Evolutionary conservation across 441 rosid genomes (phyloP).

Genomic region (Gossypium gossypioides): DNA sequence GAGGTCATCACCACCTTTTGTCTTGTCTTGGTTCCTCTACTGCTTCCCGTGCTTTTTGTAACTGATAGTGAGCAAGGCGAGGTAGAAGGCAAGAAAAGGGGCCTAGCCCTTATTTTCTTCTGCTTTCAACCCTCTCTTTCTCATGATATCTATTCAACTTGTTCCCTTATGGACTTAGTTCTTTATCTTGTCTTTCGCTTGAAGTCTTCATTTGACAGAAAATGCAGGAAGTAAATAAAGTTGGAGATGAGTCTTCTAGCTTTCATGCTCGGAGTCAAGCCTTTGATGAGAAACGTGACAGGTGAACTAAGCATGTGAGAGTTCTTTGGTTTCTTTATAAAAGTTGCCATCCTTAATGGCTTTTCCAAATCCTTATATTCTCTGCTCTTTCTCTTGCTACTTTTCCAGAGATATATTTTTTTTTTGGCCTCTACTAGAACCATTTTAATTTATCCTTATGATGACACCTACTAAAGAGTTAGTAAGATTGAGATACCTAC

Average conservation of each 20-base stretch:
- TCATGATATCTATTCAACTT: neutral
- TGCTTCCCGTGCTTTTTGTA: slow-evolving; percentile 17
- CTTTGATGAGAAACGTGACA: slow-evolving; percentile 55
- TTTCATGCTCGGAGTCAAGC: slow-evolving; percentile 24
- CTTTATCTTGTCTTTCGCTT: slow-evolving; percentile 13
- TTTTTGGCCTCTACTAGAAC: neutral
- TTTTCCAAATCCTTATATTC: slow-evolving; percentile 4
- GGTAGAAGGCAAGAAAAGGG: slow-evolving; percentile 2
- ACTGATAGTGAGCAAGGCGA: neutral
- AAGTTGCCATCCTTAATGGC: slow-evolving; percentile 14
- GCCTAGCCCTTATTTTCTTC: neutral
- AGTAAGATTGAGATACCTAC: neutral
- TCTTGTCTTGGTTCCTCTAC: slow-evolving; percentile 7
- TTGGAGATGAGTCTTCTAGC: slow-evolving; percentile 23
- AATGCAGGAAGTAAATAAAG: slow-evolving; percentile 55
- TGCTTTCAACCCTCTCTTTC: slow-evolving; percentile 2
- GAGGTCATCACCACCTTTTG: slow-evolving; percentile 34
- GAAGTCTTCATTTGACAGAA: slow-evolving; percentile 22
- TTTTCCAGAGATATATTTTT: neutral
- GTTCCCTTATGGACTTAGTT: neutral
- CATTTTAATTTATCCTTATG: slow-evolving; percentile 3
- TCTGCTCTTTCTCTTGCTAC: neutral
- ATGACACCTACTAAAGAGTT: slow-evolving; percentile 8
- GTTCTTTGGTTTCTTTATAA: slow-evolving; percentile 50
- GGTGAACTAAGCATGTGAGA: slow-evolving; percentile 93